Base-by-base conservation (phyloP, 2,329 filamentous ascomycete species). In the Zymoseptoria crescenta region DNA sequence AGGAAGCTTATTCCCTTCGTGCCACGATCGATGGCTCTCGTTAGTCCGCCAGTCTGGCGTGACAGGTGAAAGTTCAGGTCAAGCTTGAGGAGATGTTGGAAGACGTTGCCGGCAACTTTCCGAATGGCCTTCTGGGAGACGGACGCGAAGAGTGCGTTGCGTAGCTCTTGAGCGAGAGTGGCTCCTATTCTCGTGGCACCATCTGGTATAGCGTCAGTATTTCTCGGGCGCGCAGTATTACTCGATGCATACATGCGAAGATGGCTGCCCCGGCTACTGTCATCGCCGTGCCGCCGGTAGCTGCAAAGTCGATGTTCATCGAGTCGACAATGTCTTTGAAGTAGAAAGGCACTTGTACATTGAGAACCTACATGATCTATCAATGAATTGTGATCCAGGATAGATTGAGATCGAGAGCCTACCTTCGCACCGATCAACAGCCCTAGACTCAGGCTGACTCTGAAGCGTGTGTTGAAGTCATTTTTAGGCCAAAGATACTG, bases 1-100 rank as follows among this genome's bases (percentile, higher is more conserved):
- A 99, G 75, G 74, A 97, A 99, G 79, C 91, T 96, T 73, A 99
- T 99, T 63, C 94, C 95, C 76, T 99, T 99, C 20, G 94, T 99
- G 70, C 94, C 94, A 63, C 95, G 86, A 72, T 99, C 95, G 63
- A 99, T 94, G 24, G 95, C 94, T 65, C 94, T 82, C 1, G 93
- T 97, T 64, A 99, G 76, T 1, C 94, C 94, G 63, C 94, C 94
- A 0, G 94, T 99, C 77, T 99, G 94, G 68, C 95, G 90, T 20
- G 88, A 87, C 8, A 99, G 82, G 73, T 99, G 94, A 75, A 99
- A 99, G 74, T 88, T 91, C 53, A 97, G 81, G 72, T 99, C 94
- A 21, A 99, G 82, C 57, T 86, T 87, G 29, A 99, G 79, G 54
- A 99, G 72, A 74, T 99, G 95, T 62, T 90, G 85, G 68, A 97